Evolutionary conservation across 2,329 filamentous ascomycete genomes (phyloP).

Genomic region (Pyrenophora teres): DNA sequence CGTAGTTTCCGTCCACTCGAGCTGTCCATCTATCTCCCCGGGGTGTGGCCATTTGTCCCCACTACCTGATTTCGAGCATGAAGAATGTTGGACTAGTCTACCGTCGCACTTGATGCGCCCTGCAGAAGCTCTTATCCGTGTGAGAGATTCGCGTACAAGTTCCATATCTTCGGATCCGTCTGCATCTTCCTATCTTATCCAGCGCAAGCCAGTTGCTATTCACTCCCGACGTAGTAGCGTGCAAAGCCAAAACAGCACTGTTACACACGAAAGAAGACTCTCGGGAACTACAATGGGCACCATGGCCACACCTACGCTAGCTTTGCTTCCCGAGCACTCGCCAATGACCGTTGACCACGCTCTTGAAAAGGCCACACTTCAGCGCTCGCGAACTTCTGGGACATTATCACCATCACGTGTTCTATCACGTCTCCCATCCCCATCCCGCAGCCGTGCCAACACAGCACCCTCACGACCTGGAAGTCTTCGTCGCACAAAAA

Average conservation of each 20-base stretch:
- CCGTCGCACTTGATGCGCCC: conserved; percentile 38
- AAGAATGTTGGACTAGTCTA: conserved; percentile 33
- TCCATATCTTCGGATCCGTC: conserved; percentile 36
- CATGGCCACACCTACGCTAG: conserved; percentile 31
- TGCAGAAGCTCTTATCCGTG: conserved; percentile 40
- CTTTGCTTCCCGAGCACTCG: conserved; percentile 33
- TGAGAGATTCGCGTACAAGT: conserved; percentile 34
- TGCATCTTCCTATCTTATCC: conserved; percentile 33
- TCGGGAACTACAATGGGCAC: conserved; percentile 30
- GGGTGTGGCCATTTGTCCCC: conserved; percentile 43
- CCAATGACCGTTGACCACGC: conserved; percentile 24
- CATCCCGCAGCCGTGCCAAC: conserved; percentile 43
- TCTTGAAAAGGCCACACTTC: conserved; percentile 26
- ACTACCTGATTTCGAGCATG: conserved; percentile 45
- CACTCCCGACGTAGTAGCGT: conserved; percentile 37
- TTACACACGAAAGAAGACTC: conserved; percentile 26
- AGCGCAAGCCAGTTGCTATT: conserved; percentile 41
- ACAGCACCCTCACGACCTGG: conserved; percentile 43
- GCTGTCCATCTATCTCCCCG: conserved; percentile 46
- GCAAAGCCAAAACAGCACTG: conserved; percentile 31
- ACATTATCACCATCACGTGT: conserved; percentile 30
- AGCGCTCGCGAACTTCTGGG: conserved; percentile 35
- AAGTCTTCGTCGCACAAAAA: conserved; percentile 45
- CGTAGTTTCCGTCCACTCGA: conserved; percentile 47
- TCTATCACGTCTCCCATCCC: conserved; percentile 40